These are phyloP conservation scores for Cladosporium sp. DNA, from an alignment of 2,329 filamentous ascomycete genomes.

Conservation along the genomic window DNA sequence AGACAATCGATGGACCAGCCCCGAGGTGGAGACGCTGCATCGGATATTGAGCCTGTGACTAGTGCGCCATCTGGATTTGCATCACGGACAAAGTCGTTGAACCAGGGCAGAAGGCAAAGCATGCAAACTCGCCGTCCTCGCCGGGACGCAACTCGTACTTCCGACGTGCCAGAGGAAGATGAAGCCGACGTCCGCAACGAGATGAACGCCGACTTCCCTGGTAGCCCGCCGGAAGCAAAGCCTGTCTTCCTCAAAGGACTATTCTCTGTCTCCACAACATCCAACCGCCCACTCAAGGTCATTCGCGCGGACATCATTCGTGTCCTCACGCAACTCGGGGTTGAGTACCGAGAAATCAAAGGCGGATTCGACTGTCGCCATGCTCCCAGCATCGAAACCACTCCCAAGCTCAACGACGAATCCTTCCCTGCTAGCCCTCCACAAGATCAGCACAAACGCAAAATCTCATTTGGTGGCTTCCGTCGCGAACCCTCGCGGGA, in stretches of 20 bases:
- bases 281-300: constrained; percentile 77
- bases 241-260: constrained; percentile 94
- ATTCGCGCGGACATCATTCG: constrained; percentile 89
- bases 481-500: constrained; percentile 58
- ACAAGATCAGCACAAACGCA: constrained; percentile 58
- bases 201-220: constrained; percentile 47
- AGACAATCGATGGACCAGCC: constrained; percentile 35
- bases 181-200: constrained; percentile 57
- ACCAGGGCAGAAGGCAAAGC: constrained; percentile 84
- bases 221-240: constrained; percentile 76
- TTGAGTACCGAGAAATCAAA: constrained; percentile 89
- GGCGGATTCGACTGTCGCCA: constrained; percentile 90
- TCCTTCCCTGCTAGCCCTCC: constrained; percentile 50
- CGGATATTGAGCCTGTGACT: constrained; percentile 47
- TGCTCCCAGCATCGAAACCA: constrained; percentile 81
- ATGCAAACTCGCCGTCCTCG: constrained; percentile 77
- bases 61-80: constrained; percentile 47
- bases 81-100: constrained; percentile 77
- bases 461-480: constrained; percentile 79
- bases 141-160: constrained; percentile 53
- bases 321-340: constrained; percentile 78
- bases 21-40: constrained; percentile 38
- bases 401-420: constrained; percentile 41
- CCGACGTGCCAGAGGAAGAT: constrained; percentile 85
- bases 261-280: constrained; percentile 96